These are phyloP conservation scores for Fusarium chuoi DNA, from an alignment of 2,329 filamentous ascomycete species.

Conservation along the genomic window DNA sequence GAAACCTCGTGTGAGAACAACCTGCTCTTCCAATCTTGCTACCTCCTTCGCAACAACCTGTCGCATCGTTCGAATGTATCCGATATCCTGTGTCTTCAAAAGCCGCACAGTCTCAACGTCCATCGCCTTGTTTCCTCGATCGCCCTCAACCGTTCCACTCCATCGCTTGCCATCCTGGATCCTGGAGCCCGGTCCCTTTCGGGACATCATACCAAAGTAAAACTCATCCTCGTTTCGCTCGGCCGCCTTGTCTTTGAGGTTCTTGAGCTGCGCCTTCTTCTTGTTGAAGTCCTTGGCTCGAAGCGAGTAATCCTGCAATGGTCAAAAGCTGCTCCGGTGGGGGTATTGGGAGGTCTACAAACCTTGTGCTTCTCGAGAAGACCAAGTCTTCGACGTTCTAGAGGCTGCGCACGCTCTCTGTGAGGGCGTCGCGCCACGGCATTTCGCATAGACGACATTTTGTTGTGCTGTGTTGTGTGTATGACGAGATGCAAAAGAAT, in stretches of 20 bases:
- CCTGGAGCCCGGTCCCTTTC: slow-evolving; percentile 63
- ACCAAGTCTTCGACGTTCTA: slow-evolving; percentile 85
- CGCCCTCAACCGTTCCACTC: slow-evolving; percentile 66
- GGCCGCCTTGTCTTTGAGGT: slow-evolving; percentile 68
- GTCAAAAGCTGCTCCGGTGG: slow-evolving; percentile 23
- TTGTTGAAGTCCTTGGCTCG: slow-evolving; percentile 73
- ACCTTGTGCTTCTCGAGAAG: slow-evolving; percentile 96
- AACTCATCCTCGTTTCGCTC: slow-evolving; percentile 79
- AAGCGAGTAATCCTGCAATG: slow-evolving; percentile 67
- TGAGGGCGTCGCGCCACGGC: slow-evolving; percentile 84
- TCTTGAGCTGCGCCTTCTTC: slow-evolving; percentile 70
- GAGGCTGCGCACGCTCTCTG: slow-evolving; percentile 87
- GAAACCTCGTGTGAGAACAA: slow-evolving; percentile 56
- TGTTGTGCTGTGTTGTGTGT: slow-evolving; percentile 3
- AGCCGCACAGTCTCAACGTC: slow-evolving; percentile 68
- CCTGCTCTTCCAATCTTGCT: slow-evolving; percentile 62
- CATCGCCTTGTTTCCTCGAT: slow-evolving; percentile 66
- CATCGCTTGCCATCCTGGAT: slow-evolving; percentile 62
- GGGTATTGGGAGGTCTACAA: slow-evolving; percentile 20
- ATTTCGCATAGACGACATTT: slow-evolving; percentile 70
- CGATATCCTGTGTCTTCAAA: slow-evolving; percentile 76
- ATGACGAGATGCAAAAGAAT: slow-evolving; percentile 14
- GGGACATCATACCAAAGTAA: slow-evolving; percentile 76
- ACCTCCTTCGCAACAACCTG: slow-evolving; percentile 70
- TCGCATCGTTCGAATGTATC: slow-evolving; percentile 71